phyloP scores from a whole-genome alignment of 306 rosid species.

The Acacia melanoxylon region DNA sequence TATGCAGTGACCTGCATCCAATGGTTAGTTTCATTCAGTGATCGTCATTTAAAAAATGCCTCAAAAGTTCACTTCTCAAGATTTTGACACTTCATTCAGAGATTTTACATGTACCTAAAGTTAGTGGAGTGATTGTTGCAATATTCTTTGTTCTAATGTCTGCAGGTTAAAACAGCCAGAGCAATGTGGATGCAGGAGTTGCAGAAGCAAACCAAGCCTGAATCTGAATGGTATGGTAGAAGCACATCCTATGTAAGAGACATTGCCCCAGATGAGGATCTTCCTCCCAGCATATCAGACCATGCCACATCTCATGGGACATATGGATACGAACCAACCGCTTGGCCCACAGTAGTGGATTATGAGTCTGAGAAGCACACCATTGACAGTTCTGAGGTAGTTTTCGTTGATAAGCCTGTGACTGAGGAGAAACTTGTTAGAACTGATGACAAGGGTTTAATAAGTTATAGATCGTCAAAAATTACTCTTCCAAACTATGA shows the following conservation, averaged over 20 bases:
- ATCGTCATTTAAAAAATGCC: slow-evolving; percentile 6
- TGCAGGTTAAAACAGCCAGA: slow-evolving; percentile 81
- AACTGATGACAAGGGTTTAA: slow-evolving; percentile 47
- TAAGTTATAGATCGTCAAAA: slow-evolving; percentile 49
- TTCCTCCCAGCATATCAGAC: slow-evolving; percentile 38
- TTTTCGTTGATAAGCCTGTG: slow-evolving; percentile 62
- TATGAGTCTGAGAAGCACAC: slow-evolving; percentile 52
- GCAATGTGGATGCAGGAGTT: slow-evolving; percentile 94
- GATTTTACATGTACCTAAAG: neutral
- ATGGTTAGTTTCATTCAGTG: neutral
- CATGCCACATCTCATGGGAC: slow-evolving; percentile 41
- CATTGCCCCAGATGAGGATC: slow-evolving; percentile 45
- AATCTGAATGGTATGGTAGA: slow-evolving; percentile 51
- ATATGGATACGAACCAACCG: slow-evolving; percentile 37
- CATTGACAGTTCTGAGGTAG: slow-evolving; percentile 52
- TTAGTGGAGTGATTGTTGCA: neutral
- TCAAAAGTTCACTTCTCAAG: neutral
- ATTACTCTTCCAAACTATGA: slow-evolving; percentile 40
- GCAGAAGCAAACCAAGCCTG: slow-evolving; percentile 64
- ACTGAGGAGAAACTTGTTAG: slow-evolving; percentile 56
- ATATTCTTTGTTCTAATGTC: slow-evolving; percentile 24
- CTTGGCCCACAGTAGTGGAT: slow-evolving; percentile 42
- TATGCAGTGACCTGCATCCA: neutral
- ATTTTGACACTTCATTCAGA: neutral
- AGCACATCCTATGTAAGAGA: slow-evolving; percentile 44